Evolutionary conservation across 495 filamentous ascomycete genomes (phyloP), one percentile per base, ranked within the genome.

Genomic region (Hyaloscypha bicolor): DNA sequence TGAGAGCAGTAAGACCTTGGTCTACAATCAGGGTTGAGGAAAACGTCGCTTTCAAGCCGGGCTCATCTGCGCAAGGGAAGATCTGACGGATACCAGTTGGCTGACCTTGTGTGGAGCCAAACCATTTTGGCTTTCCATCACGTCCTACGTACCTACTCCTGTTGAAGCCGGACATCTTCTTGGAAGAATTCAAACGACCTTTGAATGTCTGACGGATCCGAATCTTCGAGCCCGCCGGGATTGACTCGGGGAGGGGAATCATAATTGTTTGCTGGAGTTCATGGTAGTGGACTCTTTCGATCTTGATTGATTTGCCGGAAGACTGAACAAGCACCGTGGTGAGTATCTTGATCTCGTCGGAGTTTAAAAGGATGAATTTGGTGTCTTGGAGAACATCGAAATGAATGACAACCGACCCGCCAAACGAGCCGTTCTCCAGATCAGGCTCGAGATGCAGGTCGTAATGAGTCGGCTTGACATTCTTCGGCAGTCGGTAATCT

Each of bases 21-120:
- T 89, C 86, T 0, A 87, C 86, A 61, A 90, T 76, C 55, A 91
- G 77, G 8, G 86, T 89, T 48, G 90, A 79, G 9, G 88, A 86
- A 78, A 87, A 91, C 70, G 83, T 81, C 64, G 88, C 85, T 77
- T 91, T 91, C 67, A 91, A 79, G 9, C 86, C 88, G 19, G 88
- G 88, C 77, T 91, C 88, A 73, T 91, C 88, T 71, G 89, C 90
- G 77, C 88, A 90, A 31, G 88, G 88, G 77, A 90, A 90, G 14
- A 87, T 87, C 59, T 86, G 79, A 56, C 88, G 79, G 51, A 86
- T 86, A 76, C 89, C 87, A 8, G 87, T 89, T 25, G 88, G 83
- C 72, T 90, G 87, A 82, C 90, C 87, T 80, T 90, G 87, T 0
- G 88, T 86, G 2, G 86, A 85, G 16, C 86, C 88, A 73, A 90